Base-by-base conservation (phyloP, 2,329 filamentous ascomycete genomes). In the Parastagonospora nodorum region DNA sequence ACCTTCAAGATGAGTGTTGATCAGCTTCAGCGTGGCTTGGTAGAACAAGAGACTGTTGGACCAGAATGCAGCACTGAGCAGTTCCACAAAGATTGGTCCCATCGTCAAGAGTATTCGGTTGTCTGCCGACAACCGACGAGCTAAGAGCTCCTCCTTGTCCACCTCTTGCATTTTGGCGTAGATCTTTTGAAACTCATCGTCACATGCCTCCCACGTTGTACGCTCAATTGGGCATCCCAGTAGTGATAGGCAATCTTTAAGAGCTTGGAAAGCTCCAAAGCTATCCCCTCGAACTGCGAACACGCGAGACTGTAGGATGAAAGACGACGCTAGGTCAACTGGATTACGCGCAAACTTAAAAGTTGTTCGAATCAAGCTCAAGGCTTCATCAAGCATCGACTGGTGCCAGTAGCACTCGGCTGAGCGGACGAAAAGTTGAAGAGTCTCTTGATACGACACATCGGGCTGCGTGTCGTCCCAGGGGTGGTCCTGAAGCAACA, bases 341-440 rank as follows among this genome's bases (percentile, higher is more conserved):
- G 89, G 77, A 14, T 86, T 86, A 58, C 82, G 86, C 0, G 89
- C 90, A 61, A 89, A 83, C 29, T 76, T 72, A 61, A 94, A 89
- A 5, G 95, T 84, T 2, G 82, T 84, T 16, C 84, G 75, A 10
- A 96, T 81, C n/a, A 93, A 75, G 27, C 80, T 77, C 36, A 87
- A 82, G 16, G 90, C 89, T 45, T 87, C 82, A 1, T 82, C 77
- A 51, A 87, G 84, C 57, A 91, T 84, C 4, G 86, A 86, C 78
- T 92, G 88, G 64, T 89, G 91, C 65, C 92, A 85, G 61, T 90
- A 88, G 68, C 90, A 91, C 70, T 96, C 92, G 3, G 92, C 89
- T 4, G 90, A 85, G 45, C 89, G 85, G 4, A 92, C 85, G 69
- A 90, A 87, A 1, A 73, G 56, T 35, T 71, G 86, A 55, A 95